These are phyloP conservation scores for Irpex sp. DNA, from an alignment of 1,284 basidiomycete species.

Conservation along the genomic window DNA sequence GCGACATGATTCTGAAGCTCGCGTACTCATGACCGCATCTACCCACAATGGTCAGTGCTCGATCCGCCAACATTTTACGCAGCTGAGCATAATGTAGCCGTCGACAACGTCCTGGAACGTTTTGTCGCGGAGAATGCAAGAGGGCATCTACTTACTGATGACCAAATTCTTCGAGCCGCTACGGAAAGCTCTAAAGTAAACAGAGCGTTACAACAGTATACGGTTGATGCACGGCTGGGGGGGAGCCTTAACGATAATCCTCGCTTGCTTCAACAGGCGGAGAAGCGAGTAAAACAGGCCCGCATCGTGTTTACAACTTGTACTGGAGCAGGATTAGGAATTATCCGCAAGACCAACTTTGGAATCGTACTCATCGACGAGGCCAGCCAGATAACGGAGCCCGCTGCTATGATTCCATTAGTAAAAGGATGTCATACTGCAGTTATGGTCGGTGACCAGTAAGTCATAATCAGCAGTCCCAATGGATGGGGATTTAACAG, in stretches of 20 bases:
- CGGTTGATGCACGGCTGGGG: conserved; percentile 58
- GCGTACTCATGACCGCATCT: conserved; percentile 64
- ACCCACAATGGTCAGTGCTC: conserved; percentile 53
- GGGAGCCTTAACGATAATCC: conserved; percentile 58
- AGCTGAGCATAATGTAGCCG: conserved; percentile 34
- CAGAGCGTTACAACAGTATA: conserved; percentile 51
- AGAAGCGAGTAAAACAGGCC: conserved; percentile 51
- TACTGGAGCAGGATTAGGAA: conserved; percentile 58
- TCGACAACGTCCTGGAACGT: conserved; percentile 65
- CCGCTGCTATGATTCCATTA: conserved; percentile 57
- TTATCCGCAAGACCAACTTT: conserved; percentile 52
- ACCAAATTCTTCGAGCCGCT: conserved; percentile 58
- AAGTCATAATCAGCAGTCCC: conserved; percentile 22
- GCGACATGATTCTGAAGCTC: conserved; percentile 30
- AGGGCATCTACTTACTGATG: conserved; percentile 40
- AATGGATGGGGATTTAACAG: neutral
- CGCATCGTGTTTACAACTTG: conserved; percentile 61
- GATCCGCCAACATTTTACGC: neutral
- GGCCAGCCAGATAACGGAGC: conserved; percentile 64
- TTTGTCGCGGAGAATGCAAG: conserved; percentile 46
- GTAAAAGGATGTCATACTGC: conserved; percentile 57
- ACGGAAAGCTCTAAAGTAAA: conserved; percentile 61
- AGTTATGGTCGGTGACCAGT: conserved; percentile 68
- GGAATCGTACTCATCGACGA: conserved; percentile 64
- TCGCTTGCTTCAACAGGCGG: conserved; percentile 52